These are phyloP conservation scores for Debaryomycetaceae sp. DNA, from an alignment of 1,139 yeast species.

Conservation along the genomic window DNA sequence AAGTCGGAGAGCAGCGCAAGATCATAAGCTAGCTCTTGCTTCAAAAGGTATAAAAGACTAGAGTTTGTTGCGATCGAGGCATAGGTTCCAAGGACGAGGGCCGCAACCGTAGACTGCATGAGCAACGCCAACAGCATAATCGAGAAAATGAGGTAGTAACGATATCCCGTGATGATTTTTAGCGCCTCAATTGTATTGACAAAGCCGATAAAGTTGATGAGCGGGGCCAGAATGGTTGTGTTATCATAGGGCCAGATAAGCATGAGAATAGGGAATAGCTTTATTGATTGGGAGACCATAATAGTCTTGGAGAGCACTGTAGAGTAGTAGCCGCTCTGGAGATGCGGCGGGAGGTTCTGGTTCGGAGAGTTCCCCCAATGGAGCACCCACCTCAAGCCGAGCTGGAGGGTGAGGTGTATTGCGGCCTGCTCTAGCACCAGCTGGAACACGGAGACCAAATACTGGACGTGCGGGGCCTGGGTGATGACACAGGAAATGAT, in stretches of 20 bases:
- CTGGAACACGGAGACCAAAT: constrained; percentile 51
- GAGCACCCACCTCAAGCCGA: constrained; percentile 19
- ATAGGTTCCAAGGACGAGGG: constrained; percentile 3
- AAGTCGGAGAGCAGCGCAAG: too few species aligned
- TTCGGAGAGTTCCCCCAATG: constrained; percentile 21
- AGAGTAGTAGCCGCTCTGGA: constrained; percentile 15
- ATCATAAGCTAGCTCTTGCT: too few species aligned
- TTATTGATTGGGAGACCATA: constrained; percentile 65
- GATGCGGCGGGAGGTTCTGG: constrained; percentile 8
- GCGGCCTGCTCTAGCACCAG: constrained; percentile 49
- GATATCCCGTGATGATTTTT: constrained; percentile 37
- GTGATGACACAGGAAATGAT: constrained; percentile 24
- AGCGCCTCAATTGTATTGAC: constrained; percentile 60
- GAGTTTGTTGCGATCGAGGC: neutral
- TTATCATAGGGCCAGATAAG: constrained; percentile 91
- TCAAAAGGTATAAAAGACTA: neutral
- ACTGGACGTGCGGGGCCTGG: constrained; percentile 47
- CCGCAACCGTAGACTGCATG: constrained; percentile 3
- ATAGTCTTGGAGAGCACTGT: constrained; percentile 54
- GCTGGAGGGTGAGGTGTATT: constrained; percentile 42
- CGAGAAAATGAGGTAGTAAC: constrained; percentile 23
- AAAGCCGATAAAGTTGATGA: constrained; percentile 53
- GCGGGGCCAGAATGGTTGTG: constrained; percentile 49
- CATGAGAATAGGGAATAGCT: constrained; percentile 86
- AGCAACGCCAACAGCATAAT: constrained; percentile 7